These are phyloP conservation scores for Chaetomiaceae sp. DNA, from an alignment of 2,329 filamentous ascomycete genomes.

Conservation along the genomic window DNA sequence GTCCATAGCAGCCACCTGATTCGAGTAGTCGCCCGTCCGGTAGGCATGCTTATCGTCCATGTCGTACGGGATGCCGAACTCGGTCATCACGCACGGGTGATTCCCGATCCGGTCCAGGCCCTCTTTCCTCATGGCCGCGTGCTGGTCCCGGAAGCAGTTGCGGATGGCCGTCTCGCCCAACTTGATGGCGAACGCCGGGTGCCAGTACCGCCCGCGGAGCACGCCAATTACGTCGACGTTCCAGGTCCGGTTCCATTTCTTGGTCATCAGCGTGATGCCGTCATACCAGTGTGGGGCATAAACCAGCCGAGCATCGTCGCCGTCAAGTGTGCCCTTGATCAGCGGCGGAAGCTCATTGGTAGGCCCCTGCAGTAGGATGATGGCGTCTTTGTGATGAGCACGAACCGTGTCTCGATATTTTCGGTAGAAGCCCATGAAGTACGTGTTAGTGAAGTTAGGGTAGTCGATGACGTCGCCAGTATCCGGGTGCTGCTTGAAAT, in stretches of 20 bases:
- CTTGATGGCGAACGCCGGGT: conserved; percentile 86
- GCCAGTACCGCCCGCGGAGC: conserved; percentile 78
- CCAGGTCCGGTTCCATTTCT: conserved; percentile 97
- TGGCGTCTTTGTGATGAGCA: conserved; percentile 67
- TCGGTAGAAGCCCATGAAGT: conserved; percentile 83
- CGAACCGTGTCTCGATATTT: conserved; percentile 70
- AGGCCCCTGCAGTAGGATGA: conserved; percentile 87
- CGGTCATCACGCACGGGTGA: conserved; percentile 83
- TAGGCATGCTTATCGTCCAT: conserved; percentile 98
- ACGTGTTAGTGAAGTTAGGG: conserved; percentile 80
- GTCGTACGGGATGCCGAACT: conserved; percentile 97
- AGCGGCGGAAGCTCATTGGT: conserved; percentile 85
- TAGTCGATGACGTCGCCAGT: conserved; percentile 73
- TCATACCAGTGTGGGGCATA: conserved; percentile 97
- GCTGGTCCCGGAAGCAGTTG: conserved; percentile 85
- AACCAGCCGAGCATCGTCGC: conserved; percentile 76
- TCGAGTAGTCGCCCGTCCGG: conserved; percentile 89
- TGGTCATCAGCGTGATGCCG: conserved; percentile 91
- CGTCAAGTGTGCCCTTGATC: conserved; percentile 81
- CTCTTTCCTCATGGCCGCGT: conserved; percentile 76
- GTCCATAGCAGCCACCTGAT: conserved; percentile 86
- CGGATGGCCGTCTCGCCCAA: conserved; percentile 89
- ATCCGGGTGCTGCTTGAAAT: conserved; percentile 73
- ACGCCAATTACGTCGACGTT: conserved; percentile 95
- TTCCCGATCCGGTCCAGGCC: conserved; percentile 82